Evolutionary conservation across 2,329 filamentous ascomycete species (phyloP).

Genomic region (Colletotrichum neosansevieriae): DNA sequence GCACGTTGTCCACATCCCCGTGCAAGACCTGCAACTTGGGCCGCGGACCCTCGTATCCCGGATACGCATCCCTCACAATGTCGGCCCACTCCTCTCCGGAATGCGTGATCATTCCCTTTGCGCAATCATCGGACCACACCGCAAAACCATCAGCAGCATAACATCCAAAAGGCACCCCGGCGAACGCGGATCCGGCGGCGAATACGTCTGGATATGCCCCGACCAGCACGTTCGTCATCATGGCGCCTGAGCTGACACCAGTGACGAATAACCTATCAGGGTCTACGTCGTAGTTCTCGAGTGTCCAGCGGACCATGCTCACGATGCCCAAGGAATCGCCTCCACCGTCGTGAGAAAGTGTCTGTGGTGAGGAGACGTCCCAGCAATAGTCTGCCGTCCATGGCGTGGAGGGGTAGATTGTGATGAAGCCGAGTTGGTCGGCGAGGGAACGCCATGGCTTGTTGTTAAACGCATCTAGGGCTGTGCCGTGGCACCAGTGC

Average conservation of each 20-base stretch:
- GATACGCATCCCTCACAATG: slow-evolving; percentile 57
- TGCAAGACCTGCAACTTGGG: slow-evolving; percentile 71
- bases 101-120: slow-evolving; percentile 58
- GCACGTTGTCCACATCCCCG: slow-evolving; percentile 62
- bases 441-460: slow-evolving; percentile 67
- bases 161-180: slow-evolving; percentile 60
- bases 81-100: slow-evolving; percentile 50
- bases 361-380: slow-evolving; percentile 66
- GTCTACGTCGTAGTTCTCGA: slow-evolving; percentile 60
- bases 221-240: slow-evolving; percentile 67
- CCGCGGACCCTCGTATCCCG: slow-evolving; percentile 61
- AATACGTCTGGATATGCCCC: slow-evolving; percentile 66
- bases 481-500: slow-evolving; percentile 69
- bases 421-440: slow-evolving; percentile 65
- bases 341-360: slow-evolving; percentile 62
- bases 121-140: slow-evolving; percentile 66
- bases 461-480: slow-evolving; percentile 59
- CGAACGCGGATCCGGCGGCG: slow-evolving; percentile 60
- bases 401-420: slow-evolving; percentile 55
- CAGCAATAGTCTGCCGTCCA: slow-evolving; percentile 63
- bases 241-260: slow-evolving; percentile 64
- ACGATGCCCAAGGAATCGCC: slow-evolving; percentile 65
- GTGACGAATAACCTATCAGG: slow-evolving; percentile 62
- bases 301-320: slow-evolving; percentile 65
- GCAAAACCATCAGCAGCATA: slow-evolving; percentile 56